These are phyloP conservation scores for Leishmania braziliensis DNA, from an alignment of 208 protist genomes.

Conservation along the genomic window DNA sequence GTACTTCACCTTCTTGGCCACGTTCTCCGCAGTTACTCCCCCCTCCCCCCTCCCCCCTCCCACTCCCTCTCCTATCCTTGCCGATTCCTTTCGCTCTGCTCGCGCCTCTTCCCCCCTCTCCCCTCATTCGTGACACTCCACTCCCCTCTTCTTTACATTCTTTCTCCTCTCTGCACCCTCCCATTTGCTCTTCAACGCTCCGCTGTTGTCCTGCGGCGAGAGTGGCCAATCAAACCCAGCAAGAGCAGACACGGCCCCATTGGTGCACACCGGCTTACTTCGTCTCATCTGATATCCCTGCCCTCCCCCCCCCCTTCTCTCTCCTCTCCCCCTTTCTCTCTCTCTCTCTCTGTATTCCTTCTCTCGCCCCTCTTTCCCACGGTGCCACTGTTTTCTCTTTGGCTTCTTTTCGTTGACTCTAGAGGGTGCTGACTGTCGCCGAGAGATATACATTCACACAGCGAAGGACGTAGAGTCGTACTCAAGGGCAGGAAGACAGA, in stretches of 20 bases:
- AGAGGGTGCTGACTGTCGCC: not conserved
- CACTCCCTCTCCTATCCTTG: not conserved
- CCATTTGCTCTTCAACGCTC: not conserved
- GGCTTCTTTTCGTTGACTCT: not conserved
- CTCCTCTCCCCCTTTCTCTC: not conserved
- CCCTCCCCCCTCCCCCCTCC: not conserved
- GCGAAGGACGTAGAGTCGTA: not conserved
- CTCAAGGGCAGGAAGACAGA: not conserved
- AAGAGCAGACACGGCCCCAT: not conserved
- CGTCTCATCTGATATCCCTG: slow-evolving; percentile 8
- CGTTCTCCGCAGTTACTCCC: not conserved
- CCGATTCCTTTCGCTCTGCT: not conserved
- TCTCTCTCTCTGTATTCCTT: not conserved
- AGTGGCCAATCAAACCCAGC: not conserved
- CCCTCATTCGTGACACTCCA: not conserved
- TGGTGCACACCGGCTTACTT: not conserved
- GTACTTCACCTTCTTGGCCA: not conserved
- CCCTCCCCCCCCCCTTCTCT: slow-evolving; percentile 6
- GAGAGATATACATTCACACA: not conserved
- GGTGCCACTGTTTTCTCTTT: not conserved
- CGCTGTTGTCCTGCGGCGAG: not conserved
- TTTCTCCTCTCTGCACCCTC: not conserved
- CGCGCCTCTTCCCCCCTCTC: not conserved
- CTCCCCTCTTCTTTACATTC: slow-evolving; percentile 22
- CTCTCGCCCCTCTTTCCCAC: not conserved